Base-by-base conservation (phyloP, 1,139 yeast species). In the Maudiozyma humilis region DNA sequence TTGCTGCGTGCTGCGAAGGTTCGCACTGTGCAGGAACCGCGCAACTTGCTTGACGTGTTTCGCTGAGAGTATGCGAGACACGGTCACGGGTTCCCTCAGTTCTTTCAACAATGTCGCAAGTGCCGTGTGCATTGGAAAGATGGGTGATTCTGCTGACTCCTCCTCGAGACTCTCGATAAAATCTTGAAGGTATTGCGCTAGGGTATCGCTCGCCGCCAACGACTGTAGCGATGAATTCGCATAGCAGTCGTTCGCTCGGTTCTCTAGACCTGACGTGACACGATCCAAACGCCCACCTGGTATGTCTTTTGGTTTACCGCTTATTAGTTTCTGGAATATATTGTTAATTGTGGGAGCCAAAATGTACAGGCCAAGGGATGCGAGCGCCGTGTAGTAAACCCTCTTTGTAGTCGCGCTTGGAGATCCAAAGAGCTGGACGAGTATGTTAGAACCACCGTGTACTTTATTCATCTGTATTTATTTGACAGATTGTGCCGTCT, bases 221-320 rank as follows among this genome's bases (percentile, higher is more conserved):
- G 96, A 93, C 62, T 89, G 97, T 18, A 91, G 60, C 1, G 89
- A 81, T n/a, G 94, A 78, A 58, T 91, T 89, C 48, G 95, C 96
- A 66, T 86, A 89, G 63, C 97, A 89, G 60, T 88, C 96, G 55
- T 86, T 86, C 47, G 91, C 76, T 51, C 81, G 71, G 62, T 89
- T 91, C 52, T 81, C 71, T 39, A 89, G 68, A 2, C 96, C 96
- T 0, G 93, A 86, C 14, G 95, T 83, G 57, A 78, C 70, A 52
- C 75, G 80, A 56, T 80, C 93, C n/a, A 79, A 80, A 56, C 88
- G 68, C 52, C 74, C 78, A 12, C 43, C 43, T 5, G 44, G 6
- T 10, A 18, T 17, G 13, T 16, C 14, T 10, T 20, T 20, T 2
- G 16, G 32, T 35, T 12, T 27, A 20, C 36, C 33, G 19, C 43